Percentiles rank a stretch among this genome's conserved stretches.
phyloP scores from a whole-genome alignment of 176 grass and related monocot genomes.

The Pharus latifolius region DNA sequence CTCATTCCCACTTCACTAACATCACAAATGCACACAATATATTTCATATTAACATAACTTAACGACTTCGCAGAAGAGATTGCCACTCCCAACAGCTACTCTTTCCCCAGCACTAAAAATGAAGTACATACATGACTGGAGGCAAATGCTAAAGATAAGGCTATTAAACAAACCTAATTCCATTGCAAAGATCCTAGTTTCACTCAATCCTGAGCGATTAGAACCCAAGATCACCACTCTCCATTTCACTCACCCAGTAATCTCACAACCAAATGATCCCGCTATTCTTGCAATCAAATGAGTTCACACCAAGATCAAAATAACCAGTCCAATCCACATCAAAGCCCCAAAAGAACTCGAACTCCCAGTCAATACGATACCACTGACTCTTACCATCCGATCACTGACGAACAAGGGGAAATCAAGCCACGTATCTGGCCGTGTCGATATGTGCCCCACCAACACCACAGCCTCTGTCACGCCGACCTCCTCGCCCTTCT shows the following conservation, averaged over 20 bases:
- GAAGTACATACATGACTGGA: not conserved
- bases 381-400: constrained; percentile 27
- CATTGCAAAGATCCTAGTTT: not conserved
- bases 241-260: not conserved
- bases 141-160: not conserved
- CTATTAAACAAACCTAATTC: not conserved
- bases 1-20: not conserved
- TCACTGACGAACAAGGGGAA: constrained; percentile 50
- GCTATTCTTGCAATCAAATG: not conserved
- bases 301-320: not conserved
- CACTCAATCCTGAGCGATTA: not conserved
- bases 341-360: not conserved
- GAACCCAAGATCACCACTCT: constrained; percentile 1
- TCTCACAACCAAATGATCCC: not conserved
- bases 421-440: constrained; percentile 55
- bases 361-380: not conserved
- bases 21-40: not conserved
- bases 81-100: not conserved
- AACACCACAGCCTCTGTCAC: constrained; percentile 54
- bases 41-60: not conserved
- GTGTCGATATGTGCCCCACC: constrained; percentile 45
- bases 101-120: not conserved
- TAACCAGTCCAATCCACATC: not conserved
- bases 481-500: constrained; percentile 19
- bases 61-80: not conserved